Evolutionary conservation across 2,329 filamentous ascomycete genomes (phyloP), one percentile per base, ranked within the genome.

Genomic region (Coniochaeta hoffmannii): DNA sequence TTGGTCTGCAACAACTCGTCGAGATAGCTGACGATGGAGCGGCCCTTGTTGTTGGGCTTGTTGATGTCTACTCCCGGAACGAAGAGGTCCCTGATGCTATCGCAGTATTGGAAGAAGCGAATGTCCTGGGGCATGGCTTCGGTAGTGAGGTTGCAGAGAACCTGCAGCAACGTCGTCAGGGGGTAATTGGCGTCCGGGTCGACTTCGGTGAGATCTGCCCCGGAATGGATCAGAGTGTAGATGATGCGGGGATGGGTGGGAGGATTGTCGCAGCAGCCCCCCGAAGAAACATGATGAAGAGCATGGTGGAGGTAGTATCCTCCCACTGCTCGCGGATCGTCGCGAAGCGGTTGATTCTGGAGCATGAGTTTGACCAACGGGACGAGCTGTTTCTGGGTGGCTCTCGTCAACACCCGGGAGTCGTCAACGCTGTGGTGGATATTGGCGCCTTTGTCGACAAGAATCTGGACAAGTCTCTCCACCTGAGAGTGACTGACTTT

Each of bases 261-360:
- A 2, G 2, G 24, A n/a, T 41, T 17, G 17, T 36, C n/a, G n/a
- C n/a, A 36, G 3, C 15, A 4, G 34, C 6, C 22, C 17, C 2
- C 32, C 9, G 17, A 38, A 8, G 14, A 24, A 22, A 10, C 17
- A 38, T 3, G 34, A 28, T 17, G 4, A 4, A 51, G 31, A 24
- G 49, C 28, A 11, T 17, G 31, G 24, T 53, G 50, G 31, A 53
- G 50, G 34, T 53, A 53, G 24, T 14, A 53, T 17, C 50, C 50
- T 28, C 34, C 34, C 30, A 19, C 34, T 2, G 50, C 50, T 31
- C 32, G 50, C 14, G 50, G 31, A 14, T 53, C 50, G 50, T 28
- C 14, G 32, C 34, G 19, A 4, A 53, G 50, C 4, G 31, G 31
- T 2, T 38, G 50, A 15, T 28, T n/a, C 10, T 15, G 14, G 2